These are phyloP conservation scores for Eucalyptus viminalis DNA, from an alignment of 345 rosid genomes.

Conservation along the genomic window DNA sequence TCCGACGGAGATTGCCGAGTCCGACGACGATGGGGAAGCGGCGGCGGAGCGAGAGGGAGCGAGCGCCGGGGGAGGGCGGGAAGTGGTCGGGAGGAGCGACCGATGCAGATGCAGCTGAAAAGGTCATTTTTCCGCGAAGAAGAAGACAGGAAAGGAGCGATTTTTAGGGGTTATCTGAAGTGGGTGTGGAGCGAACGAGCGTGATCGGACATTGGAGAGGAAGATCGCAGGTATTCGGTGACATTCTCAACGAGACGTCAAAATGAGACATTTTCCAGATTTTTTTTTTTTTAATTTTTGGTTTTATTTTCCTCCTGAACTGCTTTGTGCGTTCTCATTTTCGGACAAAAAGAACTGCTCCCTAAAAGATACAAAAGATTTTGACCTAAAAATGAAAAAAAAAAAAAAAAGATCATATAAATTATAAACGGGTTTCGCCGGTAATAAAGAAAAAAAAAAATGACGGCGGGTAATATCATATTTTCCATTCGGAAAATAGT, in stretches of 20 bases:
- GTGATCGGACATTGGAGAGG: background rate
- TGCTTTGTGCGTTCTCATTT: background rate
- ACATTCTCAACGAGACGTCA: background rate
- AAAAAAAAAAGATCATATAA: background rate
- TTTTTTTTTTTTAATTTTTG: background rate
- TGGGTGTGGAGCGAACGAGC: background rate
- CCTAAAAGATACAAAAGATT: background rate
- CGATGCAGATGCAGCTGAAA: background rate
- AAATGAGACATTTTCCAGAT: background rate
- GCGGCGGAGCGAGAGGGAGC: background rate
- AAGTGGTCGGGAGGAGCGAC: background rate
- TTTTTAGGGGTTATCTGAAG: background rate
- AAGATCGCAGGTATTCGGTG: background rate
- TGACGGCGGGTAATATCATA: background rate
- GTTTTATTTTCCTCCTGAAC: background rate
- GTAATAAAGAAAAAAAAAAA: background rate
- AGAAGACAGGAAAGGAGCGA: background rate
- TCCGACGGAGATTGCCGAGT: background rate
- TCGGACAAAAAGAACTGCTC: background rate
- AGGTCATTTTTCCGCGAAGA: background rate
- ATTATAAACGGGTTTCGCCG: background rate
- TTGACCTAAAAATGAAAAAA: too few species aligned
- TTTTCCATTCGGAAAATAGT: background rate
- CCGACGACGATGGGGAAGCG: slow-evolving; percentile 7
- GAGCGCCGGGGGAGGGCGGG: background rate